A percentile compares a stretch with the other conserved stretches of the same genome.
Conservation (phyloP, 2,329 filamentous ascomycete species). For the Aspergillus sclerotialis region DNA sequence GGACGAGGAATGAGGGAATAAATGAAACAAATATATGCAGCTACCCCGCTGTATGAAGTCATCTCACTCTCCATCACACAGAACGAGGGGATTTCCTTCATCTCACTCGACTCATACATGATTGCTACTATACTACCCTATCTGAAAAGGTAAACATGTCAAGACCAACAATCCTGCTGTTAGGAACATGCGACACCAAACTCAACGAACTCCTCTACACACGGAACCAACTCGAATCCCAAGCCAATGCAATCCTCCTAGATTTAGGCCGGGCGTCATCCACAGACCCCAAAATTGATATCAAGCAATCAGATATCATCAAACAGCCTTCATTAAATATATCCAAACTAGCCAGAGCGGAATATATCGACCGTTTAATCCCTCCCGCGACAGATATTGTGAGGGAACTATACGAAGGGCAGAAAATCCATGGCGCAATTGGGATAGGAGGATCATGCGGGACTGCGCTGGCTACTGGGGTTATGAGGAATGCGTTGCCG, state of each 20-base stretch:
- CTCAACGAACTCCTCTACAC: constrained; percentile 53
- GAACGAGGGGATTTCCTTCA: too few species aligned
- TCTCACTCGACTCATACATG: too few species aligned
- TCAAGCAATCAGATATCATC: constrained; percentile 40
- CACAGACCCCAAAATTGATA: constrained; percentile 41
- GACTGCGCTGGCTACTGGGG: constrained; percentile 52
- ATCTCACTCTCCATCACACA: background rate
- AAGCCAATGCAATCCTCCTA: constrained; percentile 41
- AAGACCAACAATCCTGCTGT: constrained; percentile 42
- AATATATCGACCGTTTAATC: constrained; percentile 53
- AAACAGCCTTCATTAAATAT: constrained; percentile 26
- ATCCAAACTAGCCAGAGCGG: constrained; percentile 41
- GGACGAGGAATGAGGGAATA: too few species aligned
- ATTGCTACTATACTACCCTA: background rate
- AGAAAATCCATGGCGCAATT: constrained; percentile 49
- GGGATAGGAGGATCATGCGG: constrained; percentile 57
- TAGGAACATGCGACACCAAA: constrained; percentile 62
- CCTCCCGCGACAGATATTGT: constrained; percentile 40
- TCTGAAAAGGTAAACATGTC: constrained; percentile 9
- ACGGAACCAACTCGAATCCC: constrained; percentile 38
- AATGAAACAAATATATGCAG: background rate
- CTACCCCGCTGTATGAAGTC: background rate
- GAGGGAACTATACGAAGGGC: constrained; percentile 28
- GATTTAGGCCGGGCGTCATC: constrained; percentile 48
- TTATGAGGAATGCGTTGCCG: constrained; percentile 56